These are phyloP conservation scores for Exophiala phaeomuriformis DNA, from an alignment of 2,329 filamentous ascomycete genomes.

Conservation along the genomic window DNA sequence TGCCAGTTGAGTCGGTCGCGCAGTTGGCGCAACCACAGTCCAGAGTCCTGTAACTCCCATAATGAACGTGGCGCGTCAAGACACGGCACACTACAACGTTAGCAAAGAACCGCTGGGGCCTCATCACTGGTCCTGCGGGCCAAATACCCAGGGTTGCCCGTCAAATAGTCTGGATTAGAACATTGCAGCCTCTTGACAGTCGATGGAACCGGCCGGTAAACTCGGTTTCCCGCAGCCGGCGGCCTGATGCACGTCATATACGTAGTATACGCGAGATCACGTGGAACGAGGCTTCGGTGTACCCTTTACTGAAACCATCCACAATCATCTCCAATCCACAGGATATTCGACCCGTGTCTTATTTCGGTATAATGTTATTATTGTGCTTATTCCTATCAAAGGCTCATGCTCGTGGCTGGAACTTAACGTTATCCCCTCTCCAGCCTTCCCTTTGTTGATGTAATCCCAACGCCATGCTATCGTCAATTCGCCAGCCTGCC, in stretches of 20 bases:
- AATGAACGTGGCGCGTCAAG: not conserved
- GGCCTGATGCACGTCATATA: not conserved
- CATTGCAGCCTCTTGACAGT: no score
- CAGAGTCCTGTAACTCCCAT: constrained; percentile 97
- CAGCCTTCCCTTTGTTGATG: not conserved
- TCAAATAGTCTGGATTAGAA: no score
- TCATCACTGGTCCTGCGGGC: not conserved
- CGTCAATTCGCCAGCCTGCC: not conserved
- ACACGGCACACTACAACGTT: not conserved
- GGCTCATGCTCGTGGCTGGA: not conserved
- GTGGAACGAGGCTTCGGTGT: not conserved
- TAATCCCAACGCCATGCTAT: constrained; percentile 19
- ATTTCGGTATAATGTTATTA: not conserved
- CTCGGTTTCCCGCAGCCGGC: not conserved
- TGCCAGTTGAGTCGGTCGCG: constrained; percentile 89
- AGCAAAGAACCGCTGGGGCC: not conserved
- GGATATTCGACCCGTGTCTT: no score
- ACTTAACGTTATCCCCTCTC: not conserved
- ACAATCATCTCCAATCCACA: no score
- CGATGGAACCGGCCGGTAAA: not conserved
- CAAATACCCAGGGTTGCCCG: no score
- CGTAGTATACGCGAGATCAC: not conserved
- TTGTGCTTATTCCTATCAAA: not conserved
- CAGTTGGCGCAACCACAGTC: constrained; percentile 91
- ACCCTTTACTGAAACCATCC: no score